phyloP scores from a whole-genome alignment of 164 flowering plant species.

The Berberis vulgaris region DNA sequence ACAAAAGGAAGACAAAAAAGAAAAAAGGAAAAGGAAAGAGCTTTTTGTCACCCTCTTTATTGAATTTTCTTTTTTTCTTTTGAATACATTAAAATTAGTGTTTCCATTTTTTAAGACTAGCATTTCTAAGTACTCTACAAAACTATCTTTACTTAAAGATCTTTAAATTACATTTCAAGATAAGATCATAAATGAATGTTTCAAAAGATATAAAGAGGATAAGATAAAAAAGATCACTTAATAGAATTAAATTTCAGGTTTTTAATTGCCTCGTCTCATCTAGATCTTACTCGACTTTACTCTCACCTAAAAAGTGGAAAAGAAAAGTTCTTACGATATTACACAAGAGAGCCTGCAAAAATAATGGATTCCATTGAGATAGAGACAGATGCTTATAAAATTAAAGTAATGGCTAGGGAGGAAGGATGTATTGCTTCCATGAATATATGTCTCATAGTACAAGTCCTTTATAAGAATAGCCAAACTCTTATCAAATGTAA shows the following conservation, averaged over 20 bases:
- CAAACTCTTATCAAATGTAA: not conserved
- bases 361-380: slow-evolving; percentile 9
- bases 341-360: not conserved
- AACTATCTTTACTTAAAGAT: too few species aligned
- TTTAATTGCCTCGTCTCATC: not conserved
- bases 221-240: not conserved
- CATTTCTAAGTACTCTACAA: too few species aligned
- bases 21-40: too few species aligned
- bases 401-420: not conserved
- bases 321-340: not conserved
- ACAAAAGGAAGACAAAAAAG: too few species aligned
- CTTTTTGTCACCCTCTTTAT: too few species aligned
- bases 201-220: too few species aligned
- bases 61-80: too few species aligned
- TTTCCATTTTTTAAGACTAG: too few species aligned
- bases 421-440: not conserved
- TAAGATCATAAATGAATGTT: too few species aligned
- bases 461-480: not conserved
- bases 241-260: not conserved
- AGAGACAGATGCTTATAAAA: not conserved
- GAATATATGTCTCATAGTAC: not conserved
- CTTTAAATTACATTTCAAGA: too few species aligned
- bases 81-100: too few species aligned
- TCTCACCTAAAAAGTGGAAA: not conserved
- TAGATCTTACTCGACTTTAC: not conserved